A percentile compares a stretch with the other conserved stretches of the same genome.
Evolutionary conservation across 306 rosid species (phyloP).

Genomic region (Benincasa hispida): DNA sequence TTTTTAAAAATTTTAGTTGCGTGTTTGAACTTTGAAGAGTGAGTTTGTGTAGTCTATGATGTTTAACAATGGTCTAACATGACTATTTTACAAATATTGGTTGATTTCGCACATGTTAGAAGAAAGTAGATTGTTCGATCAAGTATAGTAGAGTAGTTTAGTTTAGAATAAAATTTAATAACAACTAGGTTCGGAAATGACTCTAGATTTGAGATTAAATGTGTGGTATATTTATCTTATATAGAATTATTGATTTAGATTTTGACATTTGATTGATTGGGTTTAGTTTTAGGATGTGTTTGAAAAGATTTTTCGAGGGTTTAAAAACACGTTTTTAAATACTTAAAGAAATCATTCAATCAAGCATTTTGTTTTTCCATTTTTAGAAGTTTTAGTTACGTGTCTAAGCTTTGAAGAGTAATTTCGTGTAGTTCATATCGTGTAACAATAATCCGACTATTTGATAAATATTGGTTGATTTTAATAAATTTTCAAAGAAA

Average conservation of each 20-base stretch:
- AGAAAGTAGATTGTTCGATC: not conserved
- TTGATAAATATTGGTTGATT: not conserved
- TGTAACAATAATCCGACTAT: no score
- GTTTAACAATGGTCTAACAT: not conserved
- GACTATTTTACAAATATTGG: not conserved
- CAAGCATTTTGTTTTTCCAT: not conserved
- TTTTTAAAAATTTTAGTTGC: not conserved
- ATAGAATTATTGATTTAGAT: not conserved
- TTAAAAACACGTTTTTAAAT: no score
- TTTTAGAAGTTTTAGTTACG: not conserved
- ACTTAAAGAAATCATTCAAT: no score
- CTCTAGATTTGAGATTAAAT: not conserved
- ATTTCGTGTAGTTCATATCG: not conserved
- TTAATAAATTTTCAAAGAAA: not conserved
- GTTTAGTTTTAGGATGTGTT: not conserved
- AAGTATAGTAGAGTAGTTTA: no score
- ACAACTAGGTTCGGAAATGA: not conserved
- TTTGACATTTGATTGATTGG: not conserved
- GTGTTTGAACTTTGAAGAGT: not conserved
- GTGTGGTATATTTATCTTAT: not conserved
- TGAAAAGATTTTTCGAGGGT: not conserved
- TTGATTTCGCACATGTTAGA: not conserved
- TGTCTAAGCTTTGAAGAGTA: not conserved
- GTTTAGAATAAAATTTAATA: no score
- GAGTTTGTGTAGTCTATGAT: not conserved